These are phyloP conservation scores for Didymellaceae sp. DNA, from an alignment of 2,329 filamentous ascomycete genomes.

Conservation along the genomic window DNA sequence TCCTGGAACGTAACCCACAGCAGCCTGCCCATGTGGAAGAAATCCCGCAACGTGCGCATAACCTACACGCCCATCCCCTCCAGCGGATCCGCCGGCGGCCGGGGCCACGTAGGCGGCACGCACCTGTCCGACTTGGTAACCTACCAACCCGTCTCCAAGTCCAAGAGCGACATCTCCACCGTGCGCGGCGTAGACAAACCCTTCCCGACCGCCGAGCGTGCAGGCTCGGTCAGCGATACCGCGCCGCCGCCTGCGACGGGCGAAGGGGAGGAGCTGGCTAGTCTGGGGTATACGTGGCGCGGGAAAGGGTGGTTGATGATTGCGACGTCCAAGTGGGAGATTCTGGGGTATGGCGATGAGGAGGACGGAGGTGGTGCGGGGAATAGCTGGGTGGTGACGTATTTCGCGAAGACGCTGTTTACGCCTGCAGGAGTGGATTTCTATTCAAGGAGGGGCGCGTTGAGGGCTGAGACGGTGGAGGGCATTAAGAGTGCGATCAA, in stretches of 20 bases:
- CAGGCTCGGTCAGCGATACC: neutral
- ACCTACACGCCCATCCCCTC: conserved; percentile 64
- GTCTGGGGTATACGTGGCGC: conserved; percentile 66
- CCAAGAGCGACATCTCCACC: conserved; percentile 60
- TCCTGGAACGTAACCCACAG: conserved; percentile 49
- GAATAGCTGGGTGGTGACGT: conserved; percentile 77
- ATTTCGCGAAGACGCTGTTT: conserved; percentile 83
- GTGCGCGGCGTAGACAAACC: conserved; percentile 71
- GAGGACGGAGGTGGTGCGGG: conserved; percentile 47
- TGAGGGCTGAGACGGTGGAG: conserved; percentile 63
- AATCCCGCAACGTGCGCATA: conserved; percentile 79
- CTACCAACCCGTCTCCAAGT: conserved; percentile 64
- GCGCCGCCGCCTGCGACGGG: neutral
- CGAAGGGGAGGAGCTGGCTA: conserved; percentile 47
- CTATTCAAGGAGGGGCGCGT: conserved; percentile 68
- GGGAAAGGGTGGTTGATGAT: conserved; percentile 77
- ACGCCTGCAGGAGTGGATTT: conserved; percentile 83
- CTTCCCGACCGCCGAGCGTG: conserved; percentile 25
- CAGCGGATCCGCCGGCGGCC: conserved; percentile 9
- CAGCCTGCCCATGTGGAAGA: conserved; percentile 72
- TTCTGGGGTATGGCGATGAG: conserved; percentile 75
- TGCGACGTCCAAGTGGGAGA: conserved; percentile 79
- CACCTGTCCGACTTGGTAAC: conserved; percentile 74
- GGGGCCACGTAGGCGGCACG: conserved; percentile 24
- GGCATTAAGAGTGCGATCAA: conserved; percentile 63